Conservation (phyloP, 345 rosid species). For the Syzygium jambos region DNA sequence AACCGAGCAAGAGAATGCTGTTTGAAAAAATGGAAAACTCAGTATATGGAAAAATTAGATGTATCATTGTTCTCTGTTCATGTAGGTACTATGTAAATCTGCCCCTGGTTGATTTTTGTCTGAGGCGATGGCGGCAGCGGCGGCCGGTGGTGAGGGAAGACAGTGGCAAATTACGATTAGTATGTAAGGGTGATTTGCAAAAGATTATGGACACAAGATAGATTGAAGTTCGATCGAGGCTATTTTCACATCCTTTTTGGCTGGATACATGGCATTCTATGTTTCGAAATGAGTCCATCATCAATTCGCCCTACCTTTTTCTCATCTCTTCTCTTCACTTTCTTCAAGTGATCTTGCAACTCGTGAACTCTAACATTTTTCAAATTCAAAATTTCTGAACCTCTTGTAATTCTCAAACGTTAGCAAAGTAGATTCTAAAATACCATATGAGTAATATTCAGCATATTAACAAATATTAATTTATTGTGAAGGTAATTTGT, state of each 20-base stretch:
- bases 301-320: background rate
- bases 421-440: background rate
- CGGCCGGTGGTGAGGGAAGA: background rate
- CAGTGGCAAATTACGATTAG: background rate
- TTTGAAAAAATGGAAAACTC: background rate
- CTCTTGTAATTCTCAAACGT: background rate
- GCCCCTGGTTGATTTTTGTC: background rate
- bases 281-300: background rate
- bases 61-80: background rate
- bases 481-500: background rate
- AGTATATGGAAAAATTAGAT: background rate
- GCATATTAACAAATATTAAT: background rate
- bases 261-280: background rate
- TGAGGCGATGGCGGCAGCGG: background rate
- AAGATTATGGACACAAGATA: background rate
- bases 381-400: background rate
- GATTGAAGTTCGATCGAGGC: background rate
- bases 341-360: background rate
- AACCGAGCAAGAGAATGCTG: background rate
- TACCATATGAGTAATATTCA: background rate
- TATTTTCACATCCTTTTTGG: background rate
- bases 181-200: background rate
- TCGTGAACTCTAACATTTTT: background rate
- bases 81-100: background rate
- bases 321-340: background rate